Evolutionary conservation across 2,329 filamentous ascomycete species (phyloP).

Genomic region (Claviceps paspali): DNA sequence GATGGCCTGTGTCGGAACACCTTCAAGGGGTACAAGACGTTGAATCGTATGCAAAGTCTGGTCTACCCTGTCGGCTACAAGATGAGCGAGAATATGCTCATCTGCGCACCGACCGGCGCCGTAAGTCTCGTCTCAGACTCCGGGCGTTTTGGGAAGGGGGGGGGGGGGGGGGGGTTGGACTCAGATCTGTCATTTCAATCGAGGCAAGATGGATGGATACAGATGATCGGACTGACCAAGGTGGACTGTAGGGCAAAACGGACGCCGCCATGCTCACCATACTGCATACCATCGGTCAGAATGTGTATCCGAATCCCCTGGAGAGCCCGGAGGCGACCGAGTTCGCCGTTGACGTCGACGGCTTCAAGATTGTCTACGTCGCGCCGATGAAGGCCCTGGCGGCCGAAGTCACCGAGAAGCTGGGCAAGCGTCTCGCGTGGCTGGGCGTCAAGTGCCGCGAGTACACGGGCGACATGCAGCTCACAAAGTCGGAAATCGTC

Average conservation of each 20-base stretch:
- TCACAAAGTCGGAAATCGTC: conserved; percentile 91
- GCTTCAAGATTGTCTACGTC: conserved; percentile 98
- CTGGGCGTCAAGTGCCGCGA: conserved; percentile 84
- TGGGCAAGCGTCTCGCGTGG: conserved; percentile 85
- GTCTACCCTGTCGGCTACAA: conserved; percentile 92
- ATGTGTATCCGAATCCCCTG: conserved; percentile 63
- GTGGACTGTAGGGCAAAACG: conserved; percentile 58
- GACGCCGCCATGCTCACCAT: conserved; percentile 97
- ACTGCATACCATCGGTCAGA: conserved; percentile 76
- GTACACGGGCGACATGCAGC: conserved; percentile 95
- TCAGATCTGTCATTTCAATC: too few species aligned
- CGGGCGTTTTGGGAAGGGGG: too few species aligned
- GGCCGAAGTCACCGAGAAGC: conserved; percentile 88
- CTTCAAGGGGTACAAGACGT: conserved; percentile 80
- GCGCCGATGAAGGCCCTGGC: conserved; percentile 98
- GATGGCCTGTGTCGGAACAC: conserved; percentile 84
- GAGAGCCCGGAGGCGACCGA: conserved; percentile 59
- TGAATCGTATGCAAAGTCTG: conserved; percentile 97
- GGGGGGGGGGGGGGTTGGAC: too few species aligned
- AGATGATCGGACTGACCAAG: not conserved
- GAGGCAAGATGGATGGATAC: too few species aligned
- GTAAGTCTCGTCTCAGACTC: too few species aligned
- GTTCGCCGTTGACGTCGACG: conserved; percentile 67
- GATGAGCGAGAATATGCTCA: conserved; percentile 96
- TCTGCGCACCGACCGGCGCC: conserved; percentile 92